Conservation (phyloP, 1,284 basidiomycete genomes). For the Tausonia pullulans region DNA sequence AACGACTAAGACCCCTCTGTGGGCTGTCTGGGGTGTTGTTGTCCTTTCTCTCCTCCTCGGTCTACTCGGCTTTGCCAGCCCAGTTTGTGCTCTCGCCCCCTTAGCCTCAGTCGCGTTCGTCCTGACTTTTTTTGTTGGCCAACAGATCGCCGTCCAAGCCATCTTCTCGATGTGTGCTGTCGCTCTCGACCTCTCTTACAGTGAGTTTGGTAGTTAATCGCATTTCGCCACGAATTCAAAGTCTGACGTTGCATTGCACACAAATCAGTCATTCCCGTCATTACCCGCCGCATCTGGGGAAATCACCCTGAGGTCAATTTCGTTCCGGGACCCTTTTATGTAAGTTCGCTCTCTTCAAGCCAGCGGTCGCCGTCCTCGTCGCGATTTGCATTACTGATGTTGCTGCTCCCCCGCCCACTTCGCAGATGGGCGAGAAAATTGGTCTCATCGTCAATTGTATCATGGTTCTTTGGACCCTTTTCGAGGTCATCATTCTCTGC, state of each 20-base stretch:
- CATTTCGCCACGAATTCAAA: not conserved
- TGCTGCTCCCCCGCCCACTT: not conserved
- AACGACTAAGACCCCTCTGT: constrained; percentile 62
- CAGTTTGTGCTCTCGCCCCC: constrained; percentile 36
- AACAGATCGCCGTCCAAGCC: constrained; percentile 3
- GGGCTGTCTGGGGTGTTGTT: constrained; percentile 69
- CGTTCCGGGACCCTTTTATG: constrained; percentile 30
- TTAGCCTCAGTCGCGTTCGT: not conserved
- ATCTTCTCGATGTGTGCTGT: constrained; percentile 16
- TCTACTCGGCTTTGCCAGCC: constrained; percentile 63
- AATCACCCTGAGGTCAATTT: constrained; percentile 29
- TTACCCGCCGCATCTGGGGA: constrained; percentile 26
- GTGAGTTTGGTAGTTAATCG: no score
- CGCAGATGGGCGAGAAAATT: constrained; percentile 7
- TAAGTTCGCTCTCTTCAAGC: constrained; percentile 18
- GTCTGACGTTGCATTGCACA: constrained; percentile 24
- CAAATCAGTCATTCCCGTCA: constrained; percentile 24
- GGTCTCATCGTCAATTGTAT: constrained; percentile 26
- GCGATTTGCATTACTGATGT: not conserved
- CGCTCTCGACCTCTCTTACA: constrained; percentile 7
- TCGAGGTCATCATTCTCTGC: constrained; percentile 24
- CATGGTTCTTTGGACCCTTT: constrained; percentile 23
- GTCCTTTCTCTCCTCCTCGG: constrained; percentile 43
- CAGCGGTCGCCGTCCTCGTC: not conserved
- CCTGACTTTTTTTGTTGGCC: not conserved